Evolutionary conservation across 352 stramenopile genomes (phyloP).

Genomic region (Phytophthora aleatoria): DNA sequence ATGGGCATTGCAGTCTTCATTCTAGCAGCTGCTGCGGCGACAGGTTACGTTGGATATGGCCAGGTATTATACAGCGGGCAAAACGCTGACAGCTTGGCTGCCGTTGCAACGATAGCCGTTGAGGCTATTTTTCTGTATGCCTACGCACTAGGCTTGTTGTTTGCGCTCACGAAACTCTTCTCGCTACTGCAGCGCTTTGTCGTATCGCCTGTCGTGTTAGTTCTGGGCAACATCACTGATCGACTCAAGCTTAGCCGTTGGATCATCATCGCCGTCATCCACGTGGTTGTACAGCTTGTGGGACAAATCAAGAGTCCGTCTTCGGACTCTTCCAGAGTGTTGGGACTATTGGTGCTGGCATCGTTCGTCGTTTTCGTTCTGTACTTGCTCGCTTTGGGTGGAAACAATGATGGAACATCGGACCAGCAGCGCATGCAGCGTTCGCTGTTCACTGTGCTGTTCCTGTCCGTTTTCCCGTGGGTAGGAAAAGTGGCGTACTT

Average conservation of each 20-base stretch:
- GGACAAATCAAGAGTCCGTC: conserved; percentile 41
- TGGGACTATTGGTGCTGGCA: conserved; percentile 56
- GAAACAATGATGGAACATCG: conserved; percentile 33
- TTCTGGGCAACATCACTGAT: conserved; percentile 25
- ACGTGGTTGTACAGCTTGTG: conserved; percentile 39
- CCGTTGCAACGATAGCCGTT: conserved; percentile 6
- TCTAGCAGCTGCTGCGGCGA: conserved; percentile 9
- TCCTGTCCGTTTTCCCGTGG: conserved; percentile 64
- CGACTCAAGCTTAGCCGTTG: conserved; percentile 47
- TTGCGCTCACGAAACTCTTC: conserved; percentile 41
- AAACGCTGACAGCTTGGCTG: conserved; percentile 2
- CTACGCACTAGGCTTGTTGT: conserved; percentile 65
- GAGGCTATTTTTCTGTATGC: conserved; percentile 55
- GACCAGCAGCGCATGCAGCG: conserved; percentile 64
- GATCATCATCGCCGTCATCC: conserved; percentile 52
- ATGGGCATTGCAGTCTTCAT: conserved; percentile 15
- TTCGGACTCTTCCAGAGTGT: conserved; percentile 40
- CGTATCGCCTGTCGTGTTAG: conserved; percentile 39
- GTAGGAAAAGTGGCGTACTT: conserved; percentile 72
- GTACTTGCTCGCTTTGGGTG: conserved; percentile 57
- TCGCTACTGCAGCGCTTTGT: conserved; percentile 44
- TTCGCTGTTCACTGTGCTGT: conserved; percentile 63
- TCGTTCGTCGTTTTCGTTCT: conserved; percentile 50
- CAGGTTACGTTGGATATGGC: conserved; percentile 26
- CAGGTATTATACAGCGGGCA: conserved; percentile 8